Base-by-base conservation (phyloP, 2,329 filamentous ascomycete genomes). In the Ascochyta pisi region DNA sequence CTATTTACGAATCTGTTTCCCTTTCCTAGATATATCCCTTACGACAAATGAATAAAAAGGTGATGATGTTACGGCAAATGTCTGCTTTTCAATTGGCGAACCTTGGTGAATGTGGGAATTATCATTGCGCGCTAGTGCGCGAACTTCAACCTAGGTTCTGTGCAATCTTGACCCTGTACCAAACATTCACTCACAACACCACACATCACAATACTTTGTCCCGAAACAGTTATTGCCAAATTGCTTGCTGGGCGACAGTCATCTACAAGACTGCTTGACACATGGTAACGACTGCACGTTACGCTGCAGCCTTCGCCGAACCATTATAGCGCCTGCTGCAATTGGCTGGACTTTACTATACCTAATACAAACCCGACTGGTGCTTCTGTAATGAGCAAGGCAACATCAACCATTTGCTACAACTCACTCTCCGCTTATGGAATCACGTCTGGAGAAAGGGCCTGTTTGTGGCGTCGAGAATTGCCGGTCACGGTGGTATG, bases 401-500 rank as follows among this genome's bases (percentile, higher is more conserved):
- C 33, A 35, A 35, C 33, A 16, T 10, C 33, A 7, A n/a, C 16
- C 22, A 12, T 6, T 23, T 37, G 1, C 29, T 7, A 38, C 29
- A 23, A 7, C n/a, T 5, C 31, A 24, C 8, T 35, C 6, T 13
- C 29, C 24, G 44, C 4, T 39, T 24, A 67, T 66, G 60, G 57
- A 54, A 23, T 53, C 54, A 8, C 48, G 54, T 5, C 47, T 54
- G 42, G 64, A 44, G 10, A 73, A 68, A 52, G 72, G 72, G 8
- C 67, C 68, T 7, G 57, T 69, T 45, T 86, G 84, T 65, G 82
- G 82, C 44, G 78, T 84, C 59, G 83, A 85, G 59, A 83, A 84
- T 67, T 96, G 92, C 71, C 88, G 89, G 57, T 89, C 89, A 38
- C 84, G 84, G 60, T 92, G 72, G 34, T 77, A 75, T 39, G 73